Conservation (phyloP, 2,329 filamentous ascomycete genomes). For the Ilyonectria destructans region DNA sequence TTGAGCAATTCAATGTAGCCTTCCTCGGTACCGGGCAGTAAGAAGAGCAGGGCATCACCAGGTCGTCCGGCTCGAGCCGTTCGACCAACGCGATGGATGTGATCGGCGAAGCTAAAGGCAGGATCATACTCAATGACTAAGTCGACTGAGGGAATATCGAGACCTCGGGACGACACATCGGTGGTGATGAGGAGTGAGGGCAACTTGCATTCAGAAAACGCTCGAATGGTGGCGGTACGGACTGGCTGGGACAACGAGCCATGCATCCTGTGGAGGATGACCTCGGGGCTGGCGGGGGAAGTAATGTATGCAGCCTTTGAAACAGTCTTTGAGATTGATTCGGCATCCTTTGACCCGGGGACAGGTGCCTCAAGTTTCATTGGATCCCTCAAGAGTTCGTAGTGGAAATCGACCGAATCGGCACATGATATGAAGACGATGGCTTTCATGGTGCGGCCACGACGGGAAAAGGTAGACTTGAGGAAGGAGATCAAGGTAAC, state of each 20-base stretch:
- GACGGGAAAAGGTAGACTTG: conserved; percentile 89
- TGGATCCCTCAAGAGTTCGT: conserved; percentile 79
- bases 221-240: conserved; percentile 87
- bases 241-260: conserved; percentile 91
- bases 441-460: conserved; percentile 94
- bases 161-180: conserved; percentile 94
- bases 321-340: conserved; percentile 72
- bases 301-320: conserved; percentile 81
- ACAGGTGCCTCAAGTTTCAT: conserved; percentile 49
- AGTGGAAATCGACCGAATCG: conserved; percentile 97
- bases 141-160: conserved; percentile 96
- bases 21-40: conserved; percentile 92
- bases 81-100: conserved; percentile 94
- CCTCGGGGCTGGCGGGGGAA: conserved; percentile 78
- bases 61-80: conserved; percentile 93
- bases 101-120: conserved; percentile 92
- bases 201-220: conserved; percentile 82
- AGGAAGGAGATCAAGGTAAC: conserved; percentile 90
- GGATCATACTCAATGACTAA: conserved; percentile 97
- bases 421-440: conserved; percentile 98
- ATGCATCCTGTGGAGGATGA: conserved; percentile 90
- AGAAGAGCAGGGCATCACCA: conserved; percentile 89
- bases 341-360: conserved; percentile 52
- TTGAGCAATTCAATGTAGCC: conserved; percentile 86
- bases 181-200: conserved; percentile 92